Percentiles rank a stretch among this genome's conserved stretches.
These are phyloP conservation scores for Glycine tomentella DNA, from an alignment of 306 rosid species.

Conservation along the genomic window DNA sequence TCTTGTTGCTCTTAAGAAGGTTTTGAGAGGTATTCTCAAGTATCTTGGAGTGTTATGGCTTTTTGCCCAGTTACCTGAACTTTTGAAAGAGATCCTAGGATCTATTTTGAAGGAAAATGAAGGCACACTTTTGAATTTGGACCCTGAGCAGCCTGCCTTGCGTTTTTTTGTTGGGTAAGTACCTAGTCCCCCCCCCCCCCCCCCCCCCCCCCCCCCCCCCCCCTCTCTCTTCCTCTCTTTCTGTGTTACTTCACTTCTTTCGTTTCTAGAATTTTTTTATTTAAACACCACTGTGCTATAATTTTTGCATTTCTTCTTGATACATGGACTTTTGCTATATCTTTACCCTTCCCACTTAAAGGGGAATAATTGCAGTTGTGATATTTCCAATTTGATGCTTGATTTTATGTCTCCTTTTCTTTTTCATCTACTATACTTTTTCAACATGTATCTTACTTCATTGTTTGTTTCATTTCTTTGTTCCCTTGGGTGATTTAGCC, in stretches of 20 bases:
- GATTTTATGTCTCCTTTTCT: not conserved
- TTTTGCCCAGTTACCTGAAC: constrained; percentile 95
- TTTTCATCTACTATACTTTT: not conserved
- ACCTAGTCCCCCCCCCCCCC: not conserved
- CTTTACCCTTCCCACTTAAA: not conserved
- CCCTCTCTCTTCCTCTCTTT: too few relatives aligned
- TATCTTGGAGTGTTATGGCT: constrained; percentile 99
- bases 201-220: too few relatives aligned
- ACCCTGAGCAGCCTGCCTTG: constrained; percentile 98
- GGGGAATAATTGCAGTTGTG: not conserved
- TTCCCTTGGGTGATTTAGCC: not conserved
- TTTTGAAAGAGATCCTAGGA: constrained; percentile 90
- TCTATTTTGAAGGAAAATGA: constrained; percentile 98
- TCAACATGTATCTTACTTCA: not conserved
- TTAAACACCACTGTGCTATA: not conserved
- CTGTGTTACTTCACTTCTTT: not conserved
- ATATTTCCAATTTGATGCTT: not conserved
- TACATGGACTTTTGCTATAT: not conserved
- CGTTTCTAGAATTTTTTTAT: not conserved
- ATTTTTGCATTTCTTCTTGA: constrained; percentile 27
- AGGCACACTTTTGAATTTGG: constrained; percentile 96
- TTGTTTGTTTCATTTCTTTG: too few relatives aligned
- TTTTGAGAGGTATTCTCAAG: constrained; percentile 94
- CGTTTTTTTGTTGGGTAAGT: constrained; percentile 98
- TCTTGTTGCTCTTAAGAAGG: constrained; percentile 97